These are phyloP conservation scores for Ganoderma lingzhi DNA, from an alignment of 1,284 basidiomycete genomes.

Conservation along the genomic window DNA sequence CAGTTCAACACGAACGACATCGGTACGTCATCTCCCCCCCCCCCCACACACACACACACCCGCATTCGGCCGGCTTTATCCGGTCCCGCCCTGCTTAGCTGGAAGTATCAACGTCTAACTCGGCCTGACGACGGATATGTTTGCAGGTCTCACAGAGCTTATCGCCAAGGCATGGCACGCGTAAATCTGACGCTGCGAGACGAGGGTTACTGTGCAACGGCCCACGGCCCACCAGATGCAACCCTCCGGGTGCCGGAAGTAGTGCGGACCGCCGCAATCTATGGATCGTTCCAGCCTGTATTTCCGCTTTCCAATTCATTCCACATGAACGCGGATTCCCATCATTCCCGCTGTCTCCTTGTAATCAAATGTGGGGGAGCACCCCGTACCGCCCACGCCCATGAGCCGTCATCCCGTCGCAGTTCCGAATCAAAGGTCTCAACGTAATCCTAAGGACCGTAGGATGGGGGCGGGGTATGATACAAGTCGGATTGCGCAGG, in stretches of 20 bases:
- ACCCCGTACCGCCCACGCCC: too few relatives aligned
- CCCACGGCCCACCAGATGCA: background rate
- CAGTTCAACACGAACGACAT: constrained; percentile 98
- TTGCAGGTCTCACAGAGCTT: constrained; percentile 43
- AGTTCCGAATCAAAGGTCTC: background rate
- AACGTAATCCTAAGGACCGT: background rate
- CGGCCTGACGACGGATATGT: background rate
- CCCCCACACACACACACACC: background rate
- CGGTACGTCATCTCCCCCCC: constrained; percentile 60
- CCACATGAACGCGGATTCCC: constrained; percentile 7
- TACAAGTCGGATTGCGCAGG: constrained; percentile 8
- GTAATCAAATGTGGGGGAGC: background rate
- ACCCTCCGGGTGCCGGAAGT: background rate
- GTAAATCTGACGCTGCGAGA: constrained; percentile 18
- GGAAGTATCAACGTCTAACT: background rate
- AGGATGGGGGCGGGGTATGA: constrained; percentile 5
- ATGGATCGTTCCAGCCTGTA: constrained; percentile 21
- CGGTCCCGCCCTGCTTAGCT: background rate
- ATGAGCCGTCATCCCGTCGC: too few relatives aligned
- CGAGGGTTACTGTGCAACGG: background rate
- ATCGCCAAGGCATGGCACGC: constrained; percentile 44
- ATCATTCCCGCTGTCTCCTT: background rate
- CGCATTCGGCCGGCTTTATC: constrained; percentile 17
- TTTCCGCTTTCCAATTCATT: constrained; percentile 27
- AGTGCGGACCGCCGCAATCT: constrained; percentile 14